Evolutionary conservation across 331 rosid species (phyloP).

Genomic region (Spiraea crenata): DNA sequence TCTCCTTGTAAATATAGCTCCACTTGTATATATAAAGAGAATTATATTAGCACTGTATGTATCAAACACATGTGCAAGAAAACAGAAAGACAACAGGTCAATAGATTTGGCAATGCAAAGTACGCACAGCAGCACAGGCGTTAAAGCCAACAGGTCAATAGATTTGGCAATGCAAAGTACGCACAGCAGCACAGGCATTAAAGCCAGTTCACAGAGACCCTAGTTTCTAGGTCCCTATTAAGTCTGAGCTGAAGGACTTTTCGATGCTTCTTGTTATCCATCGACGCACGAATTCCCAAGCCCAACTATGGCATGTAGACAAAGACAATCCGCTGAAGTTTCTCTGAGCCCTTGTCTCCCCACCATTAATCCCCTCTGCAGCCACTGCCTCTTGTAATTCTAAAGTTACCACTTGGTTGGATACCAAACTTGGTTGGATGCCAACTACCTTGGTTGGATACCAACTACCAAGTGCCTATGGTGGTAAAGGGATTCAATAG

Average conservation of each 20-base stretch:
- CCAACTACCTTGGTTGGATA: too few species aligned
- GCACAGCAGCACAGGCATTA: neutral
- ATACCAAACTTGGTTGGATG: too few species aligned
- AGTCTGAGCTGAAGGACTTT: neutral
- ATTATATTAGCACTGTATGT: too few species aligned
- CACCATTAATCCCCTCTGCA: neutral
- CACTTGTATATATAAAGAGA: too few species aligned
- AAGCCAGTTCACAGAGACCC: neutral
- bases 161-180: too few species aligned
- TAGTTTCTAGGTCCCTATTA: neutral
- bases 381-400: neutral
- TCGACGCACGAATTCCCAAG: neutral
- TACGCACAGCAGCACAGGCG: too few species aligned
- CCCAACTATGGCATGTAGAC: neutral
- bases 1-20: too few species aligned
- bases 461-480: too few species aligned
- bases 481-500: too few species aligned
- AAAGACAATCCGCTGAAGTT: neutral
- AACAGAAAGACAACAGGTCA: neutral
- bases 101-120: too few species aligned
- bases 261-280: neutral
- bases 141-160: neutral
- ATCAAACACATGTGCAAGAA: neutral
- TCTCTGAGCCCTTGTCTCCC: neutral
- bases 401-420: too few species aligned